Percentiles rank a stretch among this genome's conserved stretches.
phyloP scores from a whole-genome alignment of 2,329 filamentous ascomycete genomes.

The Microascus cirrosus region DNA sequence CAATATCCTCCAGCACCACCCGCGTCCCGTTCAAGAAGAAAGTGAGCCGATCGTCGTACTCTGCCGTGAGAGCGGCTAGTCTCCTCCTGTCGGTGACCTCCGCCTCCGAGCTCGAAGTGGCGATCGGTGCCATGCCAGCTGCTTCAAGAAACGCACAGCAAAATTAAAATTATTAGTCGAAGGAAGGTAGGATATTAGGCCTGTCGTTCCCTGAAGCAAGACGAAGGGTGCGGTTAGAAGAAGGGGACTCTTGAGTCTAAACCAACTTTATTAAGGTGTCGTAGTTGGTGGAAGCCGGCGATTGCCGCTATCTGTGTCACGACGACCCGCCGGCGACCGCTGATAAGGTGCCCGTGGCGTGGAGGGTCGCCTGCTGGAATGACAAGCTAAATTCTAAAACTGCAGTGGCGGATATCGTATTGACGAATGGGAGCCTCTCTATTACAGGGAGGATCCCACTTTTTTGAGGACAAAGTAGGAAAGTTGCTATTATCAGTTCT shows the following conservation, averaged over 20 bases:
- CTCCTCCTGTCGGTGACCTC: neutral
- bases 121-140: slow-evolving; percentile 1
- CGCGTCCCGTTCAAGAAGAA: slow-evolving; percentile 95
- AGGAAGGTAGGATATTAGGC: neutral
- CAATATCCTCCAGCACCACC: slow-evolving; percentile 73
- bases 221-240: neutral
- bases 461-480: too few species aligned
- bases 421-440: neutral
- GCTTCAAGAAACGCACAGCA: neutral
- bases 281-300: slow-evolving; percentile 3
- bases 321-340: neutral
- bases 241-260: neutral
- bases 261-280: neutral
- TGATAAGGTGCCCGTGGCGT: neutral
- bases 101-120: neutral
- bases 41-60: slow-evolving; percentile 76
- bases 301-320: slow-evolving; percentile 1
- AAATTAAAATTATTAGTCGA: neutral
- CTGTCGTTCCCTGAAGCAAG: neutral
- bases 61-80: slow-evolving; percentile 45
- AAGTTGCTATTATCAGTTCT: too few species aligned
- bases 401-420: neutral
- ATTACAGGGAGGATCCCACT: too few species aligned
- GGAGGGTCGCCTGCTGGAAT: neutral
- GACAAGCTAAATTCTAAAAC: neutral